Base-by-base conservation (phyloP, 306 rosid genomes). In the Fagus crenata region DNA sequence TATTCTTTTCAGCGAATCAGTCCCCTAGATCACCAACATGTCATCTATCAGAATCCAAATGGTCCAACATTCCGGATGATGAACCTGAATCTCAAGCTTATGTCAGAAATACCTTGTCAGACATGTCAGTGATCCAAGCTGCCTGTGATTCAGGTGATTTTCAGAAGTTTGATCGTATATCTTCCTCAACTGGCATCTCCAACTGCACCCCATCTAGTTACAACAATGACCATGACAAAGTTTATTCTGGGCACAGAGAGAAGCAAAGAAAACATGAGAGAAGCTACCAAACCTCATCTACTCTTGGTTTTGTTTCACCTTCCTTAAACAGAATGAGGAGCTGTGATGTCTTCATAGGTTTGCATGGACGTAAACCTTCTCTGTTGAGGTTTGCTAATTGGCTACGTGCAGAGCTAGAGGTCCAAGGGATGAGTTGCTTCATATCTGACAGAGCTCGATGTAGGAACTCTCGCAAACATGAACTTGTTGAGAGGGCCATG, bases 341-440 rank as follows among this genome's bases (percentile, higher is more conserved):
- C 84, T 93, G 87, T 73, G 96, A 93, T 71, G 90, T 93, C 42
- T 93, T 89, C 83, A 84, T 93, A 51, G 96, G 96, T 68, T 79
- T 93, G 63, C 90, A 91, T 56, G 95, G 96, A 59, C 82, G 81
- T 31, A 93, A 93, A 71, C 86, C 89, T 14, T 83, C 83, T 33
- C 80, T 93, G 77, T 73, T 89, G 32, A 84, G 92, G 64, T 93
- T 93, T 77, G 91, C 75, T 40, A 87, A 88, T 75, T 93, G 98
- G 98, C 92, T 93, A 7, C 85, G 89, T 51, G 89, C 92, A 6
- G 98, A 93, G 84, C 81, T 93, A 75, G 98, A 93, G 83, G 82
- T 87, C 81, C 96, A 93, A 78, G 98, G 98, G 71, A 86, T 93
- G 72, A 84, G 90, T 78, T 93, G 98, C 82, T 91, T 89, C 78